phyloP scores from a whole-genome alignment of 108 stramenopile genomes.

The Stephanodiscus minutulus region DNA sequence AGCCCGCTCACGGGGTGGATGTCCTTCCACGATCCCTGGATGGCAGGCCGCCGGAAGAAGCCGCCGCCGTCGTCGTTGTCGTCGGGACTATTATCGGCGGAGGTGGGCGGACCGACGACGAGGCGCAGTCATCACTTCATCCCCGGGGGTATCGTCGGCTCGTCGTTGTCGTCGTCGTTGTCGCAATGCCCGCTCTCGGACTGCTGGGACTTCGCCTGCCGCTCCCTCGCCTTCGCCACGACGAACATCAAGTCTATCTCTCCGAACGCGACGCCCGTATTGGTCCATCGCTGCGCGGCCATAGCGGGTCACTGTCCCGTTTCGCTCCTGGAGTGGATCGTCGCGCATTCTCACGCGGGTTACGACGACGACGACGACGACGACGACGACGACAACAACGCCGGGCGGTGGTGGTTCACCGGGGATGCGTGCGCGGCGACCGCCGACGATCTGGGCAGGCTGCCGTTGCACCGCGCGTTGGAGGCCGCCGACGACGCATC shows the following conservation, averaged over 20 bases:
- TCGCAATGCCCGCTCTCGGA: background rate
- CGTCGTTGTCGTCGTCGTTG: background rate
- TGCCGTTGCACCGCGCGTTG: slow-evolving; percentile 38
- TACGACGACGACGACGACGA: background rate
- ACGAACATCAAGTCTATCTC: background rate
- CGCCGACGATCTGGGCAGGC: slow-evolving; percentile 9
- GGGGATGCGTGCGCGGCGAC: slow-evolving; percentile 23
- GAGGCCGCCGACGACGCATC: slow-evolving; percentile 1
- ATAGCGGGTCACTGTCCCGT: slow-evolving; percentile 24
- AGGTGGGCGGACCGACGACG: background rate
- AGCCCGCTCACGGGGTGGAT: slow-evolving; percentile 36
- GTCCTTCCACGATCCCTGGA: slow-evolving; percentile 16
- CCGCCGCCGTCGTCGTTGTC: too few relatives aligned
- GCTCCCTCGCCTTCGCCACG: slow-evolving; percentile 26
- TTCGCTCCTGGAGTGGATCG: slow-evolving; percentile 25
- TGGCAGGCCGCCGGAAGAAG: background rate
- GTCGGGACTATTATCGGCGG: background rate
- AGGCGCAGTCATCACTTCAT: background rate
- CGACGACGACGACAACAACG: background rate
- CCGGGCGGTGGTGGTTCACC: slow-evolving; percentile 6
- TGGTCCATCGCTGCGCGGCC: slow-evolving; percentile 2
- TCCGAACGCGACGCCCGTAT: slow-evolving; percentile 12
- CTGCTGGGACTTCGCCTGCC: slow-evolving; percentile 17
- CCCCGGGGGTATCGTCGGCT: background rate
- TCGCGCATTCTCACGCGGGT: background rate